These are phyloP conservation scores for Isochrysis galbana DNA, from an alignment of 78 protist species.

Conservation along the genomic window DNA sequence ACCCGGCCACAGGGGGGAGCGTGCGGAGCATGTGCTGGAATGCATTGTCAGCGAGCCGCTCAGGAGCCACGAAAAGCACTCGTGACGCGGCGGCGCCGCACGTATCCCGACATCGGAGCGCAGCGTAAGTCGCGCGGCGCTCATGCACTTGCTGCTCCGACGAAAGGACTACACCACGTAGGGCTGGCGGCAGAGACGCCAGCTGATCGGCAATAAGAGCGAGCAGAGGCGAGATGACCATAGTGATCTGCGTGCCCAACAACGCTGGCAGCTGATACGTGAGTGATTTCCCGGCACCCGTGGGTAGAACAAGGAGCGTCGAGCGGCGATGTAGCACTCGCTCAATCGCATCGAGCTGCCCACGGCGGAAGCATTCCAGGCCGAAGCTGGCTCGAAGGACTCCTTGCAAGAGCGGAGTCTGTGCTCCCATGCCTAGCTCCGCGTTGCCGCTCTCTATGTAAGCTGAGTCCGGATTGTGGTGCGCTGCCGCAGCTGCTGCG, in stretches of 20 bases:
- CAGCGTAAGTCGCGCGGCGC: background rate
- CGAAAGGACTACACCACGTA: background rate
- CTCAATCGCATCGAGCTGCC: slow-evolving; percentile 69
- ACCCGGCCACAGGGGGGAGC: background rate
- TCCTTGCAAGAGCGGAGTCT: no score
- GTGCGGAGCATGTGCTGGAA: background rate
- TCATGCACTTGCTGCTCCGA: background rate
- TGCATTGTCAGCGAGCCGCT: slow-evolving; percentile 30
- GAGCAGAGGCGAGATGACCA: slow-evolving; percentile 83
- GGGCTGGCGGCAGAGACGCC: background rate
- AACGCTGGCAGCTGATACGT: slow-evolving; percentile 80
- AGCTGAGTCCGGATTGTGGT: no score
- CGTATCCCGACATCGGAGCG: background rate
- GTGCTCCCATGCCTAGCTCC: no score
- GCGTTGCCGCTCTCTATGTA: no score
- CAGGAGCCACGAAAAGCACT: slow-evolving; percentile 77
- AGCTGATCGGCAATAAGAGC: slow-evolving; percentile 79
- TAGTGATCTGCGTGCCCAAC: background rate
- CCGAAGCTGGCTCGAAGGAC: no score
- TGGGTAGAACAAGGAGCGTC: slow-evolving; percentile 75
- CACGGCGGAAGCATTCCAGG: no score
- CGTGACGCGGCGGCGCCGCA: background rate
- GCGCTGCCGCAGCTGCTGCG: no score
- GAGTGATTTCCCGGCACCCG: slow-evolving; percentile 82
- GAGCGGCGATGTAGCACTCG: slow-evolving; percentile 47